Evolutionary conservation across 2,329 filamentous ascomycete species (phyloP).

Genomic region (Penicillium sp.): DNA sequence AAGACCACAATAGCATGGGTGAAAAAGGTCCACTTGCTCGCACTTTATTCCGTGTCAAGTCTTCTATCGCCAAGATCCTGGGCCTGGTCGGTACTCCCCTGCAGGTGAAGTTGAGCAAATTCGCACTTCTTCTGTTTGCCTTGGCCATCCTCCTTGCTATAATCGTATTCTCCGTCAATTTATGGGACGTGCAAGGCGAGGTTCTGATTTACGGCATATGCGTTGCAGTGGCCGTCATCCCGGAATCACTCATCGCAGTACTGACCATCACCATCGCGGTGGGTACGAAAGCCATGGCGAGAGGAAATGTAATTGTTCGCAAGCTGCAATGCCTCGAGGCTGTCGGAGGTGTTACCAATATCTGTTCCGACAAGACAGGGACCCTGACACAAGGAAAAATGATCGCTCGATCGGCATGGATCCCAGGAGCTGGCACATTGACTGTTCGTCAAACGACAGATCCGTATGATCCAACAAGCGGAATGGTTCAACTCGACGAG

Average conservation of each 20-base stretch:
- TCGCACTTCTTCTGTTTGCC: constrained; percentile 79
- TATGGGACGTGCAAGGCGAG: constrained; percentile 60
- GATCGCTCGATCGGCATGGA: constrained; percentile 63
- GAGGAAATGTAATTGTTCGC: constrained; percentile 58
- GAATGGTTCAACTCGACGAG: constrained; percentile 47
- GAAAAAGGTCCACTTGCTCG: constrained; percentile 27
- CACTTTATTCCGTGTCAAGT: constrained; percentile 46
- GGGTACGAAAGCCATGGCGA: constrained; percentile 59
- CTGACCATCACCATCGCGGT: constrained; percentile 66
- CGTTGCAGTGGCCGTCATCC: constrained; percentile 65
- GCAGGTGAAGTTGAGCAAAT: constrained; percentile 82
- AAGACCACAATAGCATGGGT: constrained; percentile 48
- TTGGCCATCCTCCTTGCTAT: constrained; percentile 68
- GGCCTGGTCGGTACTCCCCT: constrained; percentile 73
- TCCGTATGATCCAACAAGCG: constrained; percentile 60
- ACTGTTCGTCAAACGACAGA: constrained; percentile 58
- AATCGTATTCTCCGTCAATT: constrained; percentile 65
- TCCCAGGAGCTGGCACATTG: constrained; percentile 58
- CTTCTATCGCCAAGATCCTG: constrained; percentile 54
- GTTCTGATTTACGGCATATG: constrained; percentile 64
- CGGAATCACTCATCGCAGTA: constrained; percentile 66
- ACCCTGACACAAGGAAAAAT: constrained; percentile 62
- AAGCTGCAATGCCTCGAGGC: constrained; percentile 61
- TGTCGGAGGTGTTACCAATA: constrained; percentile 61
- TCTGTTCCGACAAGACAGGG: constrained; percentile 63